Conservation (phyloP, 768 basidiomycete species). For the Boletus eberwhitei region DNA sequence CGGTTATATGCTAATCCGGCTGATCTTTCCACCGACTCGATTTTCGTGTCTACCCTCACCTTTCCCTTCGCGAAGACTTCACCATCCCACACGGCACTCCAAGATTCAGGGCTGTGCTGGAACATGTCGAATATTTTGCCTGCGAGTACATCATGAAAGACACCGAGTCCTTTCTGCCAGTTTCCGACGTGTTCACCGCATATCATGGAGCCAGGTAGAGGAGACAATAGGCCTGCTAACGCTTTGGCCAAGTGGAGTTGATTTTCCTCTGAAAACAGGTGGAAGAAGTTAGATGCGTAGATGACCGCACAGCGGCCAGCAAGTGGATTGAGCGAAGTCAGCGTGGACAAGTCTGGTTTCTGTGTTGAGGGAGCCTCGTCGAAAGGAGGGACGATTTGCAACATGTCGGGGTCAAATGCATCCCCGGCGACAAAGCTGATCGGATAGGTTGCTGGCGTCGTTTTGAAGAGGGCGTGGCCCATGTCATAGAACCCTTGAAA, state of each 20-base stretch:
- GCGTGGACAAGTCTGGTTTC: conserved; percentile 27
- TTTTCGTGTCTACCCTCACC: conserved; percentile 4
- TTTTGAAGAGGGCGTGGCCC: conserved; percentile 60
- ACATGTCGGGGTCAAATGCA: conserved; percentile 43
- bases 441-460: conserved; percentile 50
- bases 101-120: conserved; percentile 34
- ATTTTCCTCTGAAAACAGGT: conserved; percentile 30
- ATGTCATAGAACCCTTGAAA: conserved; percentile 51
- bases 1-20: neutral
- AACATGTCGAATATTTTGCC: conserved; percentile 15
- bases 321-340: conserved; percentile 47
- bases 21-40: neutral
- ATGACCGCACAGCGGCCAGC: conserved; percentile 49
- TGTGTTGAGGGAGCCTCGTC: conserved; percentile 21
- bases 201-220: conserved; percentile 30
- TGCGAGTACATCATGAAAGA: neutral
- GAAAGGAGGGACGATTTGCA: conserved; percentile 35
- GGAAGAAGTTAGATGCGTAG: conserved; percentile 48
- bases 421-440: conserved; percentile 53
- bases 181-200: conserved; percentile 27
- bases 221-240: conserved; percentile 29
- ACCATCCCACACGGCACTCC: conserved; percentile 39
- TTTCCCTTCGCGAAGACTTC: conserved; percentile 27
- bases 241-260: conserved; percentile 29
- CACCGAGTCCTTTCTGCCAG: neutral